Evolutionary conservation across 306 rosid genomes (phyloP), one percentile per base, ranked within the genome.

Genomic region (Psophocarpus tetragonolobus): DNA sequence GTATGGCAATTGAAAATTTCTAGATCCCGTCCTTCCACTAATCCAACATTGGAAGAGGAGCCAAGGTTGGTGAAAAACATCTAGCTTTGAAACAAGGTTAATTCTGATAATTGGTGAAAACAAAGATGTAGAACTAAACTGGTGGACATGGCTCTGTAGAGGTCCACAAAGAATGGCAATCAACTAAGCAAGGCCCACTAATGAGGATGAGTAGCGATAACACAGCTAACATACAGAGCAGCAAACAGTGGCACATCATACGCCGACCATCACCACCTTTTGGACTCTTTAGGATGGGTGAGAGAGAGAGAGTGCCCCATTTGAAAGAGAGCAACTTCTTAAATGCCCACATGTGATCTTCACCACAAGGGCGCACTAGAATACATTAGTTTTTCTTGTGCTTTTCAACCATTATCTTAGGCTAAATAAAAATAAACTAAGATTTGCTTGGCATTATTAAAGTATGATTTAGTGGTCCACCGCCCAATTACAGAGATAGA

Each of bases 221-320:
- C 79, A 66, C 75, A 64, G 58, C 14, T 35, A 64, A 4, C 47
- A 61, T 30, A 63, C 65, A 15, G 57, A 36, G 57, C 17, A 26
- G 74, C 85, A 72, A 60, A 32, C 76, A 60, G 71, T 29, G 11
- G 62, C 81, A 65, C 84, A 68, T 63, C 74, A 66, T 81, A 44
- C 83, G 67, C 84, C 70, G 74, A 87, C 83, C 88, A 66, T 50
- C 9, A 60, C 36, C n/a, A 51, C 74, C 74, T 84, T 82, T 71
- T 71, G 69, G 57, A 70, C 77, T 70, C 75, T 74, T 12, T 58
- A 35, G 74, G 76, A 77, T 77, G 80, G 73, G 83, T 73, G 30
- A 3, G 41, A 14, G 35, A 54, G 68, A 68, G 83, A 73, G 29
- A 4, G 39, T 13, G 33, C 80, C 77, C 50, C n/a, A 17, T 33